Evolutionary conservation across 1,139 yeast genomes (phyloP).

Genomic region (Taiozyma onychis): DNA sequence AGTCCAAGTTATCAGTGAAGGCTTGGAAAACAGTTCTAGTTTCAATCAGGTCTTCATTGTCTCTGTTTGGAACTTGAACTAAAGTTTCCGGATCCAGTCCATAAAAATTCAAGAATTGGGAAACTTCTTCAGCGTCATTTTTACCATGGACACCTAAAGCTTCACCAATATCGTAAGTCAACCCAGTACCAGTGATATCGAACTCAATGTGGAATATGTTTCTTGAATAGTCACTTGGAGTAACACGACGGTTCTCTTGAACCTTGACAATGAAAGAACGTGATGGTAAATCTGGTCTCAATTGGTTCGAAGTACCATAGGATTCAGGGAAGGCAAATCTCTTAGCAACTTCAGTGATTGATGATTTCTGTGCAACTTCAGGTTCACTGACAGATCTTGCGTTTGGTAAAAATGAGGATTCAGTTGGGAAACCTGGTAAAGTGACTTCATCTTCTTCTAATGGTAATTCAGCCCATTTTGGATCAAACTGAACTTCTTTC

Average conservation of each 20-base stretch:
- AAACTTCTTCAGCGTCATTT: slow-evolving; percentile 62
- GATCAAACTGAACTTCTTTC: slow-evolving; percentile 37
- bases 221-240: slow-evolving; percentile 89
- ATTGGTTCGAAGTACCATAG: slow-evolving; percentile 43
- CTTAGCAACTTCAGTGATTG: slow-evolving; percentile 57
- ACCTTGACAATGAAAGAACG: slow-evolving; percentile 85
- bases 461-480: slow-evolving; percentile 27
- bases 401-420: slow-evolving; percentile 56
- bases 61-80: slow-evolving; percentile 69
- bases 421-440: slow-evolving; percentile 49
- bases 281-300: slow-evolving; percentile 90
- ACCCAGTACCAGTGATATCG: slow-evolving; percentile 85
- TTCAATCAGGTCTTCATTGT: slow-evolving; percentile 52
- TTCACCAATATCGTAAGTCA: slow-evolving; percentile 92
- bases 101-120: slow-evolving; percentile 62
- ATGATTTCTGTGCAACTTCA: slow-evolving; percentile 38
- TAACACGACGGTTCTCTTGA: slow-evolving; percentile 85
- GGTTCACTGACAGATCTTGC: slow-evolving; percentile 39
- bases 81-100: slow-evolving; percentile 65
- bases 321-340: slow-evolving; percentile 80
- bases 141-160: slow-evolving; percentile 95
- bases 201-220: slow-evolving; percentile 96
- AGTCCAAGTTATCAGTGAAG: slow-evolving; percentile 72
- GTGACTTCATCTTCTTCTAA: slow-evolving; percentile 24
- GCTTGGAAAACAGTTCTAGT: slow-evolving; percentile 79